Evolutionary conservation across 2,329 filamentous ascomycete species (phyloP).

Genomic region (Colletotrichum sp.): DNA sequence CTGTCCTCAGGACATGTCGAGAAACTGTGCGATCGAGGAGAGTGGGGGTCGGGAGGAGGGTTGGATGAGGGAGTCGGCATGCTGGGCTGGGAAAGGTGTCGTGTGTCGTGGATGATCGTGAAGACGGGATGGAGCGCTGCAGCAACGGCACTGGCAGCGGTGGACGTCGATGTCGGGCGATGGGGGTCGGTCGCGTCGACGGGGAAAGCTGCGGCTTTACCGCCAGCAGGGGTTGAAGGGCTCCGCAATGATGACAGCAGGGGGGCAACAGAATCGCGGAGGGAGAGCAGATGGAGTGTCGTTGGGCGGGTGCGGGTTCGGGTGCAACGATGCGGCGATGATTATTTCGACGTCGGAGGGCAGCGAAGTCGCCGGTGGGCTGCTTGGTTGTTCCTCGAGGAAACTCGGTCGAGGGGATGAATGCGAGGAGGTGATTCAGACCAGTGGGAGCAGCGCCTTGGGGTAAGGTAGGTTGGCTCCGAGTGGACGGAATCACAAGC

Average conservation of each 20-base stretch:
- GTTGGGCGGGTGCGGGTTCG: neutral
- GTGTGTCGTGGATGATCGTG: neutral
- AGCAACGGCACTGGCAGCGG: neutral
- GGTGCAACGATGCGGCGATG: neutral
- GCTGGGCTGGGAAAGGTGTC: slow-evolving; percentile 21
- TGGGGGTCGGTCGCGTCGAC: slow-evolving; percentile 20
- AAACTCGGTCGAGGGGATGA: slow-evolving; percentile 7
- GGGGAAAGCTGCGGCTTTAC: slow-evolving; percentile 20
- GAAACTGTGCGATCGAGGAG: slow-evolving; percentile 41
- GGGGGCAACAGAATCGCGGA: neutral
- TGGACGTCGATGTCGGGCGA: slow-evolving; percentile 19
- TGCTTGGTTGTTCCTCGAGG: neutral
- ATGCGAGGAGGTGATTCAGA: neutral
- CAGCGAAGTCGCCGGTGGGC: neutral
- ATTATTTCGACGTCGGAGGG: neutral
- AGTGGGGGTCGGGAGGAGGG: slow-evolving; percentile 40
- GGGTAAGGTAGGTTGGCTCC: neutral
- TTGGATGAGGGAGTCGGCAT: slow-evolving; percentile 54
- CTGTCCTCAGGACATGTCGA: slow-evolving; percentile 50
- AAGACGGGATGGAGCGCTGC: neutral
- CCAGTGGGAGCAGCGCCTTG: neutral
- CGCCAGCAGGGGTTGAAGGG: slow-evolving; percentile 16
- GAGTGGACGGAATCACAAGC: neutral
- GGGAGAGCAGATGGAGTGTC: neutral
- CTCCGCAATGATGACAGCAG: slow-evolving; percentile 16